Evolutionary conservation across 1,139 yeast genomes (phyloP), one percentile per base, ranked within the genome.

Genomic region (Zygosaccharomyces pseudobailii): DNA sequence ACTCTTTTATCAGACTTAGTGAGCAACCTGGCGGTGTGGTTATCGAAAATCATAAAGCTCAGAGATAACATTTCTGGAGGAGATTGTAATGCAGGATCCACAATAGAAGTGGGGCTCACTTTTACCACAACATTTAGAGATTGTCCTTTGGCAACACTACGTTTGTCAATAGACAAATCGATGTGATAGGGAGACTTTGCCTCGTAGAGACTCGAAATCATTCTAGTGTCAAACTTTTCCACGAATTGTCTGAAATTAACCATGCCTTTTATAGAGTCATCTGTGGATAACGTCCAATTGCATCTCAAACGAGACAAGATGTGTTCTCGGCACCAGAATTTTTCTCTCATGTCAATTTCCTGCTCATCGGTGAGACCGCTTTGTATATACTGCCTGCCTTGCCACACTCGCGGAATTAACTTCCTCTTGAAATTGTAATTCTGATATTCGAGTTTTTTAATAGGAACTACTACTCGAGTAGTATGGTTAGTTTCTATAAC

Each of bases 291-390:
- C 8, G 45, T 61, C 97, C 97, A 90, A 2, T 65, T 55, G 2
- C 95, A 96, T 3, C 67, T 63, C 10, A 92, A 58, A 25, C 72
- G 71, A 37, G 75, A 73, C 46, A 92, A 68, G 2, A 92, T 63
- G 47, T 75, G 73, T 48, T 84, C 81, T 47, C 95, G 70, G 49
- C 85, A 76, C 98, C 98, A 92, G 64, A 89, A 92, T 5, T 78
- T 69, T 53, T 81, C 82, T 50, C 80, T 74, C 67, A 80, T 75
- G 44, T 70, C 74, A 37, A 55, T 63, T 54, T 68, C 72, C 49
- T 77, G 86, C 48, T 76, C 83, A 56, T 67, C 76, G 0, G 80
- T 70, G 25, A 81, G 61, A 44, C 74, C 76, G 43, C 80, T 76
- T 57, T 84, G 84, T 19, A 88, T 73, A 59, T 82, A 87, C 66